Base-by-base conservation (phyloP, 2,329 filamentous ascomycete genomes). In the Alternaria sp. region DNA sequence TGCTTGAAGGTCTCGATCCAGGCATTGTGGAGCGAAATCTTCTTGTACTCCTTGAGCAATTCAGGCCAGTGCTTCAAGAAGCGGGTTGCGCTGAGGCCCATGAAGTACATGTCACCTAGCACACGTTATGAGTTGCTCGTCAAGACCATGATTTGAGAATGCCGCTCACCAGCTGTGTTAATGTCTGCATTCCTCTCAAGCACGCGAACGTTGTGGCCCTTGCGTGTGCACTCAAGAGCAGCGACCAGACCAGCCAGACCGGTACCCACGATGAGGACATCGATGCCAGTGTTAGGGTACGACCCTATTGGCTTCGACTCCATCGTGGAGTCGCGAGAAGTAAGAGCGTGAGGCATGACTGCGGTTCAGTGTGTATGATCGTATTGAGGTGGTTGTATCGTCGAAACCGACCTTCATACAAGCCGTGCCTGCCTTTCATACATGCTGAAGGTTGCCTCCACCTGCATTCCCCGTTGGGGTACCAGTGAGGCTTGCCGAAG, bases 91-190 rank as follows among this genome's bases (percentile, higher is more conserved):
- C 83, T 86, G 21, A 87, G 80, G 10, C 86, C 85, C 83, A 88
- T 87, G 73, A 87, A 87, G 77, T 86, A 87, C 84, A 87, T 87
- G 74, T 88, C 86, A 57, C 86, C 86, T 85, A 57, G 17, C n/a
- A 28, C 15, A 40, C 44, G 15, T 26, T 15, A 52, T 69, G n/a
- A 69, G 64, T 47, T 61, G 23, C 50, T 23, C 12, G n/a, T 19
- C 25, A 19, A 26, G 13, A n/a, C 25, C 47, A 23, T 40, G 28
- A 26, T 50, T 36, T 6, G 28, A 61, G 10, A 43, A 26, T 7
- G 45, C 78, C 15, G 51, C 79, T 68, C 72, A 85, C 85, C 85
- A 58, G 83, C 81, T 12, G 84, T 86, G 74, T 86, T 86, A 74
- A 86, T 85, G 49, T 80, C 77, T 13, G 78, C 71, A 61, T 84